phyloP scores from a whole-genome alignment of 139 green algal genomes.

The Micractinium sp. region DNA sequence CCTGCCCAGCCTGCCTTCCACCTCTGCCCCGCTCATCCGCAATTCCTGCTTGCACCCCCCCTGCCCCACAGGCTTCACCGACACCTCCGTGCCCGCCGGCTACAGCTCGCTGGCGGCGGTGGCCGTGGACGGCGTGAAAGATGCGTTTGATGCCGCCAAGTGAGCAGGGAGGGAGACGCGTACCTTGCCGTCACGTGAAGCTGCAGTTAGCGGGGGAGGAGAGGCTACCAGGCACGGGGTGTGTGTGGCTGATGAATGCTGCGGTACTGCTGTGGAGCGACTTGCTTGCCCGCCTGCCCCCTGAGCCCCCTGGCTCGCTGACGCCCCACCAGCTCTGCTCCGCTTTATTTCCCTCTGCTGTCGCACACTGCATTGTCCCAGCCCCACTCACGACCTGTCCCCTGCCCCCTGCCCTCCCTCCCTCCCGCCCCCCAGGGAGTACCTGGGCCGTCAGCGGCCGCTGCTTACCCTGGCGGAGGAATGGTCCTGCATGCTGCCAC shows the following conservation, averaged over 20 bases:
- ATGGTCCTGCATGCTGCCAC: constrained; percentile 10
- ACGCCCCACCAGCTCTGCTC: not conserved
- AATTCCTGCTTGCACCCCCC: no score
- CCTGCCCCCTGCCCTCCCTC: not conserved
- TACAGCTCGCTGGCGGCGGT: not conserved
- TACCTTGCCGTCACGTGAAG: no score
- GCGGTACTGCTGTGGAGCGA: no score
- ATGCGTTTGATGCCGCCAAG: constrained; percentile 28
- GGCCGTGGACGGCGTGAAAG: constrained; percentile 27
- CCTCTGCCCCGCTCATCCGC: not conserved
- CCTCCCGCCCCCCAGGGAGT: constrained; percentile 23
- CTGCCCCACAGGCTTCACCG: not conserved
- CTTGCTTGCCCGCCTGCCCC: no score
- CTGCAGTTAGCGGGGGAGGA: no score
- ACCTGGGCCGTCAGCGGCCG: not conserved
- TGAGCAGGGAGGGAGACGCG: not conserved
- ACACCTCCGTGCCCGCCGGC: not conserved
- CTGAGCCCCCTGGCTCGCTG: no score
- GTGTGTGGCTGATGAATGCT: not conserved
- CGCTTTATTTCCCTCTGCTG: not conserved
- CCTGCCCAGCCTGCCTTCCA: not conserved
- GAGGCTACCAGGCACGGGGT: not conserved
- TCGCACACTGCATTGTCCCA: not conserved
- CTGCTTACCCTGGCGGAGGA: constrained; percentile 4
- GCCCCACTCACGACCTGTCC: not conserved